These are phyloP conservation scores for Backusella tuberculispora DNA, from an alignment of 192 early-diverging fungal species.

Conservation along the genomic window DNA sequence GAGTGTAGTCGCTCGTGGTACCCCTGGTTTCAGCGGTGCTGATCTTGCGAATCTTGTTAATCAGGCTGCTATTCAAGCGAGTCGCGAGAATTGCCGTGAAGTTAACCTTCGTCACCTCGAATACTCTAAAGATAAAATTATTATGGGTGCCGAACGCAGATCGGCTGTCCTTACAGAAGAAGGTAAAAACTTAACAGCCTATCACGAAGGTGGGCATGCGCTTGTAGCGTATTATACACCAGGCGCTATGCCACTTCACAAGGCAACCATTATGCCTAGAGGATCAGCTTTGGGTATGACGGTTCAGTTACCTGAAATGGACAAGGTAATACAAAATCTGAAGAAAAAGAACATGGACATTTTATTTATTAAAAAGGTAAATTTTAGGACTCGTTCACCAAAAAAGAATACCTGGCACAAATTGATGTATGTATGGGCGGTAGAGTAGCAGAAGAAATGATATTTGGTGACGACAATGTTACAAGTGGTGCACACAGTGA, in stretches of 20 bases:
- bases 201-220: constrained; percentile 98
- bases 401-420: constrained; percentile 83
- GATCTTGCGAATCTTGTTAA: constrained; percentile 98
- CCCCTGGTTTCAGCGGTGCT: constrained; percentile 99
- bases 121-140: constrained; percentile 97
- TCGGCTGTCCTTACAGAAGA: constrained; percentile 91
- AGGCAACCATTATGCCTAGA: constrained; percentile 98
- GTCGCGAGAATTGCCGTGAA: constrained; percentile 70
- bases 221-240: constrained; percentile 94
- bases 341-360: not conserved
- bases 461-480: constrained; percentile 93
- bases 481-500: constrained; percentile 95
- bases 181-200: constrained; percentile 88
- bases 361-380: constrained; percentile 11
- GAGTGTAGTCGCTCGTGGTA: constrained; percentile 88
- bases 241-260: constrained; percentile 95
- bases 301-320: constrained; percentile 92
- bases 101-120: constrained; percentile 89
- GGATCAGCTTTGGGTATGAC: constrained; percentile 87
- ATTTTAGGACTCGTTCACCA: constrained; percentile 63
- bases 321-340: constrained; percentile 53
- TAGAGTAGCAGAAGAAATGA: constrained; percentile 95
- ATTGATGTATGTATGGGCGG: constrained; percentile 99
- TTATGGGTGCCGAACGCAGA: constrained; percentile 97
- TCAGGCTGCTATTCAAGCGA: constrained; percentile 95